A percentile compares a stretch with the other conserved stretches of the same genome.
Conservation (phyloP, 306 rosid genomes). For the Pyrus communis region DNA sequence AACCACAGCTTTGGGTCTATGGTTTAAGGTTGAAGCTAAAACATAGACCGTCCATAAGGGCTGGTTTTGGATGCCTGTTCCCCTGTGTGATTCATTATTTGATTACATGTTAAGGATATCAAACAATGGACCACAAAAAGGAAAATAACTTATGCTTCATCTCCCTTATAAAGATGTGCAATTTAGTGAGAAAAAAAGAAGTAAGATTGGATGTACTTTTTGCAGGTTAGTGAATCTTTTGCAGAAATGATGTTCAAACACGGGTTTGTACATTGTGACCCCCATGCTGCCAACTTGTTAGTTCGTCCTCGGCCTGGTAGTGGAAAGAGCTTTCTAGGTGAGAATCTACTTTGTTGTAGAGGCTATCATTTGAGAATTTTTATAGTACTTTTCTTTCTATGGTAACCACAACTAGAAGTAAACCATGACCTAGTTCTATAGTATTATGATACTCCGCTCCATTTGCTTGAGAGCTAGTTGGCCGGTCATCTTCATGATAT, state of each 20-base stretch:
- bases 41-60: neutral
- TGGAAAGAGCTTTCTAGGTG: constrained; percentile 59
- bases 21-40: neutral
- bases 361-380: neutral
- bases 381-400: neutral
- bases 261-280: constrained; percentile 98
- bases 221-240: constrained; percentile 86
- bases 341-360: constrained; percentile 17
- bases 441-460: neutral
- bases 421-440: neutral
- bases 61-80: neutral
- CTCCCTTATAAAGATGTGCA: neutral
- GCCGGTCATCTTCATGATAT: neutral
- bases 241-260: constrained; percentile 99
- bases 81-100: neutral
- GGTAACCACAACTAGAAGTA: neutral
- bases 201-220: constrained; percentile 15
- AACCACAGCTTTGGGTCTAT: neutral
- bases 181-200: neutral
- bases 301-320: constrained; percentile 78
- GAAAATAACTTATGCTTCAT: neutral
- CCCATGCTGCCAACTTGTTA: constrained; percentile 88
- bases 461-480: neutral
- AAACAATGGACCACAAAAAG: neutral
- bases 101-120: neutral